Evolutionary conservation across 139 green algal genomes (phyloP).

Genomic region (Haematococcus sp.): DNA sequence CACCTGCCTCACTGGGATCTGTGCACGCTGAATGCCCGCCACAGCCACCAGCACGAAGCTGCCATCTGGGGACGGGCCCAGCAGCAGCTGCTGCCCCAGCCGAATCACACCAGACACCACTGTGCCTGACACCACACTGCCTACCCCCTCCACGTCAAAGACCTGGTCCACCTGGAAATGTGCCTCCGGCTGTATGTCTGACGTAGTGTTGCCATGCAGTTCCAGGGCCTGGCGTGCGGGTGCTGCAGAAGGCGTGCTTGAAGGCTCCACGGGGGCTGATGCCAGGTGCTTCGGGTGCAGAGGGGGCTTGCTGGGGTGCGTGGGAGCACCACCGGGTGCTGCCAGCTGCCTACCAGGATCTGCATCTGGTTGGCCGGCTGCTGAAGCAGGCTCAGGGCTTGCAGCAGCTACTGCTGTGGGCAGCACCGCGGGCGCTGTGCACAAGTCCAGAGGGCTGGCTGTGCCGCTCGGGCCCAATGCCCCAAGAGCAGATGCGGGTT

Average conservation of each 20-base stretch:
- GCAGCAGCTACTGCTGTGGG: conserved; percentile 11
- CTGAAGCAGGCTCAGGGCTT: not conserved
- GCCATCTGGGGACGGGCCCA: conserved; percentile 60
- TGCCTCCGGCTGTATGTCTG: not conserved
- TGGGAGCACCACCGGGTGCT: too few relatives aligned
- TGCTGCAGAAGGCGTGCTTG: too few relatives aligned
- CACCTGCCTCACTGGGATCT: conserved; percentile 61
- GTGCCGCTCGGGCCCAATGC: not conserved
- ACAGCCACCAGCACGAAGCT: conserved; percentile 60
- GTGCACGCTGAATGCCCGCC: conserved; percentile 66
- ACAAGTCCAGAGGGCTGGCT: not conserved
- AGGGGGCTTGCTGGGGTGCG: too few relatives aligned
- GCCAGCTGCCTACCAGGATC: too few relatives aligned
- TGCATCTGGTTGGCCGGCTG: too few relatives aligned
- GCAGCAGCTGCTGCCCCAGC: conserved; percentile 61
- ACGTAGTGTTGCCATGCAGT: too few relatives aligned
- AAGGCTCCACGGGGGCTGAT: not conserved
- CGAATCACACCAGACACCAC: conserved; percentile 56
- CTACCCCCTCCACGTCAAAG: conserved; percentile 74
- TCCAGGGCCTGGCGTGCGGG: too few relatives aligned
- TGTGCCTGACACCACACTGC: conserved; percentile 72
- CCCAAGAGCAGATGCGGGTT: not conserved
- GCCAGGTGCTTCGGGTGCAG: not conserved
- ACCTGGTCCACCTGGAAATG: conserved; percentile 79
- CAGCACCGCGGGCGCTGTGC: not conserved